Percentiles rank a stretch among this genome's conserved stretches.
These are phyloP conservation scores for Royoungia palumana DNA, from an alignment of 768 basidiomycete species.

Conservation along the genomic window DNA sequence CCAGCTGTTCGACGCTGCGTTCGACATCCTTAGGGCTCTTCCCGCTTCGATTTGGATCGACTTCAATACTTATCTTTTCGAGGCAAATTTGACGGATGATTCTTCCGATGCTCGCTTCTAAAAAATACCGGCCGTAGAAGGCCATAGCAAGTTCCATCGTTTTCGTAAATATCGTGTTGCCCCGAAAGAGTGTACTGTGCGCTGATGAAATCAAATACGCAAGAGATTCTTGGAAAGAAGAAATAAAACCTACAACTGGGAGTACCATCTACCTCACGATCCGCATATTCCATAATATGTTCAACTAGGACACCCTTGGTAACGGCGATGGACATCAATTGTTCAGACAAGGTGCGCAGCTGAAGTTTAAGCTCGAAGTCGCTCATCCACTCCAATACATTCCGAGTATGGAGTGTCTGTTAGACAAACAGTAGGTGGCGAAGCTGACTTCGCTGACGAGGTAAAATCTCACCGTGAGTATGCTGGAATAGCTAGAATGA, in stretches of 20 bases:
- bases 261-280: conserved; percentile 67
- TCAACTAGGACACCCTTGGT: conserved; percentile 62
- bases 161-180: conserved; percentile 66
- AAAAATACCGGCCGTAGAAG: conserved; percentile 76
- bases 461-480: conserved; percentile 50
- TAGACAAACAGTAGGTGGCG: neutral
- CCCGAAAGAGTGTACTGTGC: conserved; percentile 71
- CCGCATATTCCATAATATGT: conserved; percentile 66
- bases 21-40: conserved; percentile 62
- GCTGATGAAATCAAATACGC: conserved; percentile 39
- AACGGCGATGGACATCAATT: conserved; percentile 66
- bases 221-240: neutral
- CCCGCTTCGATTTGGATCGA: conserved; percentile 68
- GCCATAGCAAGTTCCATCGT: conserved; percentile 77
- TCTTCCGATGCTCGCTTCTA: conserved; percentile 75
- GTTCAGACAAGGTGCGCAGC: conserved; percentile 57
- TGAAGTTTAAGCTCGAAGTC: conserved; percentile 67
- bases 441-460: neutral
- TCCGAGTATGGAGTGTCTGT: conserved; percentile 47
- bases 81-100: conserved; percentile 66
- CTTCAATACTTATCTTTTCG: conserved; percentile 77
- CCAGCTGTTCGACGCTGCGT: conserved; percentile 63
- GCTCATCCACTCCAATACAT: conserved; percentile 70
- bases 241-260: conserved; percentile 50
- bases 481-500: conserved; percentile 52